A percentile compares a stretch with the other conserved stretches of the same genome.
These are phyloP conservation scores for Volvox africanus DNA, from an alignment of 139 green algal species.

Conservation along the genomic window DNA sequence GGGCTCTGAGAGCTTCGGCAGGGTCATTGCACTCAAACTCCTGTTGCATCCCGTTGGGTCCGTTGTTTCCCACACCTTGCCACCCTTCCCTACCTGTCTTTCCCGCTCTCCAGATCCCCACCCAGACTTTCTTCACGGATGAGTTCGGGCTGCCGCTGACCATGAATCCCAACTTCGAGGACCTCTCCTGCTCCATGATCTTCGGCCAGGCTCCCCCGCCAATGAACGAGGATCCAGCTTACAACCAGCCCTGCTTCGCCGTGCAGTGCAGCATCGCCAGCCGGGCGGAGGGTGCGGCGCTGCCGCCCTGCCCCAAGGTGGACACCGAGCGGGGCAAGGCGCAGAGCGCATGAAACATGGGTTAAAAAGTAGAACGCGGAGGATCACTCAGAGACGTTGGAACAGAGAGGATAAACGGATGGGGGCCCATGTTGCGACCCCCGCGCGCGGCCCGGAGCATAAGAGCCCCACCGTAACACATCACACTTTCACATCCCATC, in stretches of 20 bases:
- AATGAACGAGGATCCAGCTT: slow-evolving; percentile 62
- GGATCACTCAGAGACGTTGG: too few species aligned
- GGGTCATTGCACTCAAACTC: too few species aligned
- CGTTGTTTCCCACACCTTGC: too few species aligned
- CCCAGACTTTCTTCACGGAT: slow-evolving; percentile 67
- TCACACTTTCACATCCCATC: too few species aligned
- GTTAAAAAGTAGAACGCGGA: too few species aligned
- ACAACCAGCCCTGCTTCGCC: slow-evolving; percentile 72
- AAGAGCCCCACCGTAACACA: too few species aligned
- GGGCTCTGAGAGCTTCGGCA: too few species aligned
- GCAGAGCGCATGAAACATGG: too few species aligned
- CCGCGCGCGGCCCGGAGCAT: too few species aligned
- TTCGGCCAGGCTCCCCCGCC: slow-evolving; percentile 75
- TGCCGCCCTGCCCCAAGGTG: slow-evolving; percentile 64
- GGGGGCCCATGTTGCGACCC: too few species aligned
- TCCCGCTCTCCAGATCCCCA: slow-evolving; percentile 63
- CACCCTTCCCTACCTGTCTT: neutral
- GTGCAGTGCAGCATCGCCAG: slow-evolving; percentile 52
- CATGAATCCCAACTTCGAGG: slow-evolving; percentile 82
- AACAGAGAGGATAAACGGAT: too few species aligned
- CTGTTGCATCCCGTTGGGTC: too few species aligned
- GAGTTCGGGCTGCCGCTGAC: slow-evolving; percentile 78
- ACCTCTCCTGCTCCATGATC: slow-evolving; percentile 79
- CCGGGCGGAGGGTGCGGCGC: neutral
- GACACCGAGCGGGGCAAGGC: slow-evolving; percentile 51